Percentiles rank a stretch among this genome's conserved stretches.
Evolutionary conservation across 1,284 basidiomycete genomes (phyloP).

Genomic region (Anthracocystis setariae): DNA sequence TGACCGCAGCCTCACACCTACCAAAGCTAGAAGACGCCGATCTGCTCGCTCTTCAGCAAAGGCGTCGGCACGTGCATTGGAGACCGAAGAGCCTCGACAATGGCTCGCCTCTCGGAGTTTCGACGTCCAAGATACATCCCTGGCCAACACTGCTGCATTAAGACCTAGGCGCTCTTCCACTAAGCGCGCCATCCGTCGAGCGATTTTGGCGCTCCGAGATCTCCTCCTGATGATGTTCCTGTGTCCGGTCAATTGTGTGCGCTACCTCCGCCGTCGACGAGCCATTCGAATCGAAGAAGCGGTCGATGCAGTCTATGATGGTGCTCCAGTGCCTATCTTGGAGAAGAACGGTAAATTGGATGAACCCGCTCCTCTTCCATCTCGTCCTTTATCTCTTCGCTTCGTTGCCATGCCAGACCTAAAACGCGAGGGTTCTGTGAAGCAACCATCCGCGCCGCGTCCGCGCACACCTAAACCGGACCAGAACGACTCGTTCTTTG

Average conservation of each 20-base stretch:
- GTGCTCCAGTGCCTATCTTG: conserved; percentile 30
- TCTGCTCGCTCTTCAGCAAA: conserved; percentile 16
- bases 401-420: conserved; percentile 18
- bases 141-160: neutral
- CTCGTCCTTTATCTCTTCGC: conserved; percentile 19
- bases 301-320: conserved; percentile 25
- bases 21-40: conserved; percentile 12
- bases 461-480: conserved; percentile 31
- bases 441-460: neutral
- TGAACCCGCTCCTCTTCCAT: neutral
- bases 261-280: conserved; percentile 19
- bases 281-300: conserved; percentile 17
- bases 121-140: neutral
- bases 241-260: conserved; percentile 37
- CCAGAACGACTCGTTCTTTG: conserved; percentile 8
- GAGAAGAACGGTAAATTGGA: conserved; percentile 15
- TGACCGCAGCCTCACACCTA: conserved; percentile 26
- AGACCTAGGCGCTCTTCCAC: conserved; percentile 9
- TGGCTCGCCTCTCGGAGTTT: conserved; percentile 18
- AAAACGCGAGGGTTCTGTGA: conserved; percentile 10
- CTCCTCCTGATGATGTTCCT: conserved; percentile 25
- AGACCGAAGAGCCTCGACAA: conserved; percentile 21
- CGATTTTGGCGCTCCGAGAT: conserved; percentile 30
- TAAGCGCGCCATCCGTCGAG: conserved; percentile 15
- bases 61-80: conserved; percentile 15